These are phyloP conservation scores for Fusarium chlamydosporum DNA, from an alignment of 2,329 filamentous ascomycete genomes.

Conservation along the genomic window DNA sequence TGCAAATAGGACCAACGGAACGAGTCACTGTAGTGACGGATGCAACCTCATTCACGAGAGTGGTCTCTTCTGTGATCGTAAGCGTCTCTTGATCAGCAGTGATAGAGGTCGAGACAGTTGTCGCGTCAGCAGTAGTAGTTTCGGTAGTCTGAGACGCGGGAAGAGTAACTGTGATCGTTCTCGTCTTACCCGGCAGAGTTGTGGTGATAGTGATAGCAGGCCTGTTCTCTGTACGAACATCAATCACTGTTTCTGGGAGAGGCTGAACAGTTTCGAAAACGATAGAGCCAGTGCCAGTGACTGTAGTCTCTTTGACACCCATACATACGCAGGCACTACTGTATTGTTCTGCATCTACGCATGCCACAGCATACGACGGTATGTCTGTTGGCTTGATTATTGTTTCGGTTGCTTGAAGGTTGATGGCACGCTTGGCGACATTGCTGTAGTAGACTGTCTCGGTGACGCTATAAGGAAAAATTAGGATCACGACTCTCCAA, in stretches of 20 bases:
- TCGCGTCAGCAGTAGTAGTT: background rate
- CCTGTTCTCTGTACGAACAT: rapidly evolving
- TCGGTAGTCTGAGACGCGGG: background rate
- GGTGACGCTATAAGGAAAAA: background rate
- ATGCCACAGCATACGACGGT: background rate
- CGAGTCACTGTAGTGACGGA: background rate
- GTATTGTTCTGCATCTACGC: background rate
- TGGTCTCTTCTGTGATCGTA: rapidly evolving
- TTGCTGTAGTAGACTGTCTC: background rate
- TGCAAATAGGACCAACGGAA: slow-evolving; percentile 6
- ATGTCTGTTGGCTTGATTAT: background rate
- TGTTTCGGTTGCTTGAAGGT: background rate
- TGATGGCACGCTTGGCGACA: background rate
- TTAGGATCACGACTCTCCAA: too few species aligned
- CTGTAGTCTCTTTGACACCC: background rate
- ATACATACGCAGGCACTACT: slow-evolving; percentile 10
- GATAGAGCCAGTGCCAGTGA: background rate
- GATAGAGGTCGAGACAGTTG: rapidly evolving
- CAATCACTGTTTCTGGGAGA: background rate
- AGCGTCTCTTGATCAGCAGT: background rate
- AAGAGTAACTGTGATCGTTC: background rate
- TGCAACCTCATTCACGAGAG: background rate
- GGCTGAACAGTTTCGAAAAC: background rate
- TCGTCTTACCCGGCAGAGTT: background rate
- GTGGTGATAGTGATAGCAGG: slow-evolving; percentile 2